Conservation (phyloP, 192 early-diverging fungal species). For the Coemansia furcata region DNA sequence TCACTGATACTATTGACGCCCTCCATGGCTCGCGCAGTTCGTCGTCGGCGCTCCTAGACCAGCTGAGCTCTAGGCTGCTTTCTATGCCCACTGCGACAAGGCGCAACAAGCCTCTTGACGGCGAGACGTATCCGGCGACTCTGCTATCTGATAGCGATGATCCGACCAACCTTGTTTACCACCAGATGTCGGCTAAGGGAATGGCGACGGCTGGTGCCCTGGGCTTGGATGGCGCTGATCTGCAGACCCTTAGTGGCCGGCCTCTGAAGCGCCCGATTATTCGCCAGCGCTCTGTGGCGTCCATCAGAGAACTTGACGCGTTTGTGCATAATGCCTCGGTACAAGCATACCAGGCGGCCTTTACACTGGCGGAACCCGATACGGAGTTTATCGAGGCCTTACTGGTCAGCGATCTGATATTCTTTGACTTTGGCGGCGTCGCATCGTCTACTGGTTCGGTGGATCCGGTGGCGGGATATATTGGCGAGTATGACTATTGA, state of each 20-base stretch:
- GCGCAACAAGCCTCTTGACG: slow-evolving; percentile 27
- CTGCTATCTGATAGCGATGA: slow-evolving; percentile 27
- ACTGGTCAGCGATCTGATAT: slow-evolving; percentile 54
- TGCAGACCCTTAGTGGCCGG: slow-evolving; percentile 26
- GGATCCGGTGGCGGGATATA: slow-evolving; percentile 1
- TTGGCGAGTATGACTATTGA: slow-evolving; percentile 14
- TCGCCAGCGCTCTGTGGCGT: slow-evolving; percentile 64
- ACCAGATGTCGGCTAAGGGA: neutral
- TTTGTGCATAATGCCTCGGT: slow-evolving; percentile 75
- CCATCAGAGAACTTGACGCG: slow-evolving; percentile 69
- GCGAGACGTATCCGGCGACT: slow-evolving; percentile 27
- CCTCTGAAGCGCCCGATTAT: slow-evolving; percentile 71
- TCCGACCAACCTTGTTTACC: slow-evolving; percentile 29
- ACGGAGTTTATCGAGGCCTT: slow-evolving; percentile 71
- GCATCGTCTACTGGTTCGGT: neutral
- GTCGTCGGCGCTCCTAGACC: slow-evolving; percentile 64
- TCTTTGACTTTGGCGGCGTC: slow-evolving; percentile 27
- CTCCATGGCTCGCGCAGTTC: slow-evolving; percentile 51
- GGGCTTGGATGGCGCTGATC: slow-evolving; percentile 6
- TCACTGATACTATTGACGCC: slow-evolving; percentile 78
- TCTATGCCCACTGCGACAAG: slow-evolving; percentile 28
- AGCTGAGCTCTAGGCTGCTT: slow-evolving; percentile 59
- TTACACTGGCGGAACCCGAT: slow-evolving; percentile 70
- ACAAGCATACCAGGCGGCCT: slow-evolving; percentile 75
- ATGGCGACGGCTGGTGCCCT: slow-evolving; percentile 9